Evolutionary conservation across 495 filamentous ascomycete species (phyloP).

Genomic region (Platismatia glauca): DNA sequence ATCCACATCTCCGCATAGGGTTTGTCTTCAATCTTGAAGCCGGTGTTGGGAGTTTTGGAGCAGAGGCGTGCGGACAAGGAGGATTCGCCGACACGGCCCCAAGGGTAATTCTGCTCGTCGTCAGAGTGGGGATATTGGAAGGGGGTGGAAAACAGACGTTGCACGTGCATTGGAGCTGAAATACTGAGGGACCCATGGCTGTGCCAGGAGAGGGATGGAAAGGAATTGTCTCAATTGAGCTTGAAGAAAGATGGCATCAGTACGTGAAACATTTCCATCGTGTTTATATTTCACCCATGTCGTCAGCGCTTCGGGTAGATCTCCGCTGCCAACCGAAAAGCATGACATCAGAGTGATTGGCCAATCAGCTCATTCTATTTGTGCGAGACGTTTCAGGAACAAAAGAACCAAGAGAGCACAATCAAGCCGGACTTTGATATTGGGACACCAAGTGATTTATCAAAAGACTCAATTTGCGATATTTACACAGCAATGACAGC

Average conservation of each 20-base stretch:
- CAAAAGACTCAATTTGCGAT: too few species aligned
- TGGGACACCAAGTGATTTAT: too few species aligned
- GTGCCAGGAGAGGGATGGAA: background rate
- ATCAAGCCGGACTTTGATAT: background rate
- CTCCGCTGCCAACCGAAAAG: background rate
- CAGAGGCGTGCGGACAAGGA: conserved; percentile 37
- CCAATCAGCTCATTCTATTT: background rate
- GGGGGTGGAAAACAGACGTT: conserved; percentile 3
- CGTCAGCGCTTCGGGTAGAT: conserved; percentile 8
- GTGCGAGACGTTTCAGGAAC: background rate
- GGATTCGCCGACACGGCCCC: conserved; percentile 40
- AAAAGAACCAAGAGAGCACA: background rate
- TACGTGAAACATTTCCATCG: background rate
- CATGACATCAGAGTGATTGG: conserved; percentile 8
- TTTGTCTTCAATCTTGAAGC: conserved; percentile 34
- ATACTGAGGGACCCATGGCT: conserved; percentile 17
- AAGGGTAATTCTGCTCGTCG: conserved; percentile 36
- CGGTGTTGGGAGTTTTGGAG: conserved; percentile 36
- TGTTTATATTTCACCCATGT: conserved; percentile 7
- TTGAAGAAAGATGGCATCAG: background rate
- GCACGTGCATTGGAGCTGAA: conserved; percentile 22
- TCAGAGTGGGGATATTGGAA: background rate
- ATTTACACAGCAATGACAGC: too few species aligned
- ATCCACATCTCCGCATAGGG: conserved; percentile 63
- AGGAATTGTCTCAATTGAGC: background rate